These are phyloP conservation scores for Phialophora macrospora DNA, from an alignment of 2,329 filamentous ascomycete genomes.

Conservation along the genomic window DNA sequence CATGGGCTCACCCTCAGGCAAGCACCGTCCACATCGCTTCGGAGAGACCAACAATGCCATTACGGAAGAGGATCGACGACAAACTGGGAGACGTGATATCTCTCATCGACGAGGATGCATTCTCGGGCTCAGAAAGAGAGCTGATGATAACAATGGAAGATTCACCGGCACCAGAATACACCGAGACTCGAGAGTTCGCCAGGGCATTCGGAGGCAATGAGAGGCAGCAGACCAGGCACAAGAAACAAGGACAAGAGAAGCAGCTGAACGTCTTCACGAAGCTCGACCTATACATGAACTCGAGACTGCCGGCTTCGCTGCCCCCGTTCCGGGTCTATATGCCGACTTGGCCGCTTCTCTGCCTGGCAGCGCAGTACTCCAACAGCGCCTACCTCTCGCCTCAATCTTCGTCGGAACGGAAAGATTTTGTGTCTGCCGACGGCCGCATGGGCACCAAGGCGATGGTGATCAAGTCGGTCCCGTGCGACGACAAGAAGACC, in stretches of 20 bases:
- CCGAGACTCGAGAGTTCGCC: slow-evolving; percentile 12
- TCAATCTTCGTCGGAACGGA: slow-evolving; percentile 61
- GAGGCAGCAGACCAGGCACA: slow-evolving; percentile 14
- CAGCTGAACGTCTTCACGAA: slow-evolving; percentile 71
- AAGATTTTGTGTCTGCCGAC: slow-evolving; percentile 72
- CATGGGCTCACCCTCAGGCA: slow-evolving; percentile 17
- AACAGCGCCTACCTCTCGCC: slow-evolving; percentile 73
- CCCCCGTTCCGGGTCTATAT: slow-evolving; percentile 72
- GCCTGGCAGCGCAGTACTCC: slow-evolving; percentile 78
- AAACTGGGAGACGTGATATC: slow-evolving; percentile 73
- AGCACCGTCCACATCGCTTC: neutral
- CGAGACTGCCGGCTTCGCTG: slow-evolving; percentile 70
- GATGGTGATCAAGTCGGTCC: slow-evolving; percentile 81
- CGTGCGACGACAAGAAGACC: slow-evolving; percentile 75
- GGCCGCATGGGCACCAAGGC: slow-evolving; percentile 78
- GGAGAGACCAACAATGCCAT: slow-evolving; percentile 5
- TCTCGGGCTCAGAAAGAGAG: slow-evolving; percentile 52
- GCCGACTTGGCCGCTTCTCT: slow-evolving; percentile 76
- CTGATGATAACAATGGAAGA: slow-evolving; percentile 25
- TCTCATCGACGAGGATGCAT: slow-evolving; percentile 69
- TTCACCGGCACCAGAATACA: slow-evolving; percentile 10
- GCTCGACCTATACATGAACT: slow-evolving; percentile 78
- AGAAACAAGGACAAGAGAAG: slow-evolving; percentile 44
- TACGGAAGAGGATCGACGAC: slow-evolving; percentile 61
- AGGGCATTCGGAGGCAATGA: slow-evolving; percentile 7